phyloP scores from a whole-genome alignment of 805 yeast species.

The Starmerella cellae region DNA sequence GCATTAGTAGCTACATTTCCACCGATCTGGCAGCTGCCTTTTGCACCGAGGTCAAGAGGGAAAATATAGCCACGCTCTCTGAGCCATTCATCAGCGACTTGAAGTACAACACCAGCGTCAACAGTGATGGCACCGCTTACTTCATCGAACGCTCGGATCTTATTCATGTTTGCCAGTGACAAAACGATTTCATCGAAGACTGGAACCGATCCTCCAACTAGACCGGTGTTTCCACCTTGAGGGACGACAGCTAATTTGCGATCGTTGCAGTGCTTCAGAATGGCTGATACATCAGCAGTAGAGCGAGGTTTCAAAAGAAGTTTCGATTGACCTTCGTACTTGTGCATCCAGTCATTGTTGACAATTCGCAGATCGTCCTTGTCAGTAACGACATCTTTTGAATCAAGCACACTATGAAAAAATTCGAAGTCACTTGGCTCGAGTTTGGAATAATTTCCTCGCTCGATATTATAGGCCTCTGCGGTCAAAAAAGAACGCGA shows the following conservation, averaged over 20 bases:
- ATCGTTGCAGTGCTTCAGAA: constrained; percentile 68
- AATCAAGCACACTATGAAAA: constrained; percentile 44
- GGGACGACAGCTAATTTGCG: constrained; percentile 75
- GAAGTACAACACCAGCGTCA: constrained; percentile 82
- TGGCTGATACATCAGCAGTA: constrained; percentile 59
- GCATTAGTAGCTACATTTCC: constrained; percentile 96
- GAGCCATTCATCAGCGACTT: constrained; percentile 63
- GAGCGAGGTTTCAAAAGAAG: constrained; percentile 71
- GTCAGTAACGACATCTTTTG: constrained; percentile 33
- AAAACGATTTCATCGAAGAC: constrained; percentile 80
- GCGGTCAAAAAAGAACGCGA: constrained; percentile 36
- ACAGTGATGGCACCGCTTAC: constrained; percentile 72
- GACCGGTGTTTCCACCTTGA: constrained; percentile 93
- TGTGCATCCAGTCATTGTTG: constrained; percentile 90
- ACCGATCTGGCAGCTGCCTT: constrained; percentile 91
- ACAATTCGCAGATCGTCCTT: constrained; percentile 51
- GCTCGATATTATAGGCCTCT: constrained; percentile 48
- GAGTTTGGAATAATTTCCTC: constrained; percentile 39
- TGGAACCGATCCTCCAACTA: constrained; percentile 89
- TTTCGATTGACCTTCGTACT: constrained; percentile 72
- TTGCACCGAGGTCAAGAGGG: constrained; percentile 89
- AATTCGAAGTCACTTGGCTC: constrained; percentile 42
- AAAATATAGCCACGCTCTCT: constrained; percentile 78
- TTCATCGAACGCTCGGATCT: constrained; percentile 65
- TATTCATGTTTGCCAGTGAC: constrained; percentile 55